phyloP scores from a whole-genome alignment of 2,329 filamentous ascomycete genomes.

The Diplodia mutila region DNA sequence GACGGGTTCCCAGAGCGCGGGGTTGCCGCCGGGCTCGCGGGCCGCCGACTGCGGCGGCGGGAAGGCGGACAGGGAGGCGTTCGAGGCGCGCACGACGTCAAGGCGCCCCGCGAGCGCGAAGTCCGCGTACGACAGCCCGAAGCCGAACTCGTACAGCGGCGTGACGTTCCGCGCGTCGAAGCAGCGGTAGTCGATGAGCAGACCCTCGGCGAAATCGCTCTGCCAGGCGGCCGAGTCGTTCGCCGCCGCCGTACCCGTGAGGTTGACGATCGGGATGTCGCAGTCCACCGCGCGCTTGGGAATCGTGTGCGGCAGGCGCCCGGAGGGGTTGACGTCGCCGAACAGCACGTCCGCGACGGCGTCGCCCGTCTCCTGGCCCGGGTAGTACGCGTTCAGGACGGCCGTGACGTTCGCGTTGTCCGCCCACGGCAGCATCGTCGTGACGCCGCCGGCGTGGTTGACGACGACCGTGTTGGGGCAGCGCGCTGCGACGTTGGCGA shows the following conservation, averaged over 20 bases:
- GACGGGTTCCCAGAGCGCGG: conserved; percentile 41
- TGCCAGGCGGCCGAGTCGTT: conserved; percentile 56
- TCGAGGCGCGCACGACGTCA: conserved; percentile 30
- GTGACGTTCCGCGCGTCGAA: conserved; percentile 48
- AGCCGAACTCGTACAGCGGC: conserved; percentile 51
- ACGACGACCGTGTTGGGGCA: conserved; percentile 54
- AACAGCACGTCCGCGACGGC: conserved; percentile 66
- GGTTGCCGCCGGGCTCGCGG: conserved; percentile 37
- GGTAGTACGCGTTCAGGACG: conserved; percentile 50
- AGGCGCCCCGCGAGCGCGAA: conserved; percentile 44
- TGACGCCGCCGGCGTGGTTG: conserved; percentile 37
- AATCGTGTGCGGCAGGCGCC: conserved; percentile 79
- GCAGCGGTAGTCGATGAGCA: conserved; percentile 51
- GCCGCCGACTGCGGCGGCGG: conserved; percentile 39
- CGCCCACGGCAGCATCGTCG: conserved; percentile 40
- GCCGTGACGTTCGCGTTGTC: conserved; percentile 48
- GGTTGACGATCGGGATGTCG: conserved; percentile 69
- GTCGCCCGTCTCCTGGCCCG: conserved; percentile 64
- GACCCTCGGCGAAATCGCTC: conserved; percentile 45
- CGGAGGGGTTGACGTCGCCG: conserved; percentile 65
- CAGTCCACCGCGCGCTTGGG: conserved; percentile 74
- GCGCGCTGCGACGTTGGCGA: conserved; percentile 44
- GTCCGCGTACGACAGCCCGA: conserved; percentile 48
- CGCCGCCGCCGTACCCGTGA: conserved; percentile 62
- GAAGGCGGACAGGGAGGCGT: conserved; percentile 39